phyloP scores from a whole-genome alignment of 2,329 filamentous ascomycete species.

The Xenoacremonium recifei region DNA sequence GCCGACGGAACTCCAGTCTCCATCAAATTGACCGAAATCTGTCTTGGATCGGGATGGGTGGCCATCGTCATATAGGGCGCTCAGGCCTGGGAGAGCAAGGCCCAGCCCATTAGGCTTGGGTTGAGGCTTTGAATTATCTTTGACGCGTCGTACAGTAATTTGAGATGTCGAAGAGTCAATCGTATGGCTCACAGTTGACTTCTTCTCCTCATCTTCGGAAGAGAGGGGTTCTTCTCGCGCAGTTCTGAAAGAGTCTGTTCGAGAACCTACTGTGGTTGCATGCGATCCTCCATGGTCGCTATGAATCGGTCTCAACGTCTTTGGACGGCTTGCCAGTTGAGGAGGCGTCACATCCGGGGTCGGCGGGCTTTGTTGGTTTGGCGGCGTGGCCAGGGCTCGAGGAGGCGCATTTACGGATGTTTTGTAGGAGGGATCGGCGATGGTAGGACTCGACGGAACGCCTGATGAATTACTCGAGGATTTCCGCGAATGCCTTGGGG shows the following conservation, averaged over 20 bases:
- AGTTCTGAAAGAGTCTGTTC: slow-evolving; percentile 69
- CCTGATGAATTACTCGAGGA: slow-evolving; percentile 52
- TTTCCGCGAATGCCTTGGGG: slow-evolving; percentile 58
- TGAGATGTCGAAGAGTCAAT: slow-evolving; percentile 43
- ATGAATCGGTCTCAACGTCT: slow-evolving; percentile 44
- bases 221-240: slow-evolving; percentile 63
- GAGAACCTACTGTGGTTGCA: slow-evolving; percentile 57
- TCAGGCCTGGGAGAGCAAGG: slow-evolving; percentile 41
- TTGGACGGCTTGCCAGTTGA: slow-evolving; percentile 44
- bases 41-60: slow-evolving; percentile 42
- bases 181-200: slow-evolving; percentile 38
- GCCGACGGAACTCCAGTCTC: slow-evolving; percentile 51
- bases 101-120: slow-evolving; percentile 36
- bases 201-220: slow-evolving; percentile 57
- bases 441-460: slow-evolving; percentile 40
- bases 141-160: slow-evolving; percentile 40
- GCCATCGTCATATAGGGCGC: slow-evolving; percentile 38
- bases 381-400: slow-evolving; percentile 56
- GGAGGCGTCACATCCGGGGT: slow-evolving; percentile 77
- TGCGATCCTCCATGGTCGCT: slow-evolving; percentile 51
- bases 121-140: slow-evolving; percentile 20
- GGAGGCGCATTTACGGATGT: slow-evolving; percentile 38
- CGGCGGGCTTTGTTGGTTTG: slow-evolving; percentile 65
- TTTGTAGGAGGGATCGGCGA: slow-evolving; percentile 35
- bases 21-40: slow-evolving; percentile 57